Conservation (phyloP, 129 eudicot species). For the Scalesia atractyloides region DNA sequence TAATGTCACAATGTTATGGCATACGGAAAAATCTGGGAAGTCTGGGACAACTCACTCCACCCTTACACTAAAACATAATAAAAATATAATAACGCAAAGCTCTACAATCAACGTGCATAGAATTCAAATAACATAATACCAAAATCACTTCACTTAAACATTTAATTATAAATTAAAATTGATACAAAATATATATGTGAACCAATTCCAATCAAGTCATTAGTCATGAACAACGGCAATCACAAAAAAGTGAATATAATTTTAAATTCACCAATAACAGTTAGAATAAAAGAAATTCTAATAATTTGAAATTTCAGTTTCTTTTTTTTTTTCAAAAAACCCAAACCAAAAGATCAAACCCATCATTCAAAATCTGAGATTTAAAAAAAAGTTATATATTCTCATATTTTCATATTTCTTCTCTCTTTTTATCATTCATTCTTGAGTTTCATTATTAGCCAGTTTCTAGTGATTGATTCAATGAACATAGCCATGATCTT, state of each 20-base stretch:
- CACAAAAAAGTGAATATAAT: constrained; percentile 12
- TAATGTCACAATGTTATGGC: no score
- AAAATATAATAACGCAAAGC: not conserved
- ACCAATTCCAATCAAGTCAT: not conserved
- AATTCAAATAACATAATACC: not conserved
- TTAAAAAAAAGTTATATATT: not conserved
- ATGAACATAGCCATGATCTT: constrained; percentile 81
- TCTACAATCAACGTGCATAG: not conserved
- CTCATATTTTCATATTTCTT: constrained; percentile 5
- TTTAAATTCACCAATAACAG: constrained; percentile 17
- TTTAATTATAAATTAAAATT: not conserved
- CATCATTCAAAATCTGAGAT: constrained; percentile 22
- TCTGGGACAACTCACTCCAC: no score
- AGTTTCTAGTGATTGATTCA: constrained; percentile 62
- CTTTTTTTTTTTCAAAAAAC: not conserved
- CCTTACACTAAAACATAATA: not conserved
- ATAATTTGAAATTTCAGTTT: not conserved
- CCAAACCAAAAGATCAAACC: constrained; percentile 34
- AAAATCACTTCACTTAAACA: not conserved
- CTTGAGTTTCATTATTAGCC: constrained; percentile 37
- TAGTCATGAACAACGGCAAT: not conserved
- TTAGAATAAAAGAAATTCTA: not conserved
- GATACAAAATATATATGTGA: not conserved
- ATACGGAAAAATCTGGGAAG: no score
- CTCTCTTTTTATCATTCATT: no score